Evolutionary conservation across 345 rosid genomes (phyloP).

Genomic region (Salix exigua): DNA sequence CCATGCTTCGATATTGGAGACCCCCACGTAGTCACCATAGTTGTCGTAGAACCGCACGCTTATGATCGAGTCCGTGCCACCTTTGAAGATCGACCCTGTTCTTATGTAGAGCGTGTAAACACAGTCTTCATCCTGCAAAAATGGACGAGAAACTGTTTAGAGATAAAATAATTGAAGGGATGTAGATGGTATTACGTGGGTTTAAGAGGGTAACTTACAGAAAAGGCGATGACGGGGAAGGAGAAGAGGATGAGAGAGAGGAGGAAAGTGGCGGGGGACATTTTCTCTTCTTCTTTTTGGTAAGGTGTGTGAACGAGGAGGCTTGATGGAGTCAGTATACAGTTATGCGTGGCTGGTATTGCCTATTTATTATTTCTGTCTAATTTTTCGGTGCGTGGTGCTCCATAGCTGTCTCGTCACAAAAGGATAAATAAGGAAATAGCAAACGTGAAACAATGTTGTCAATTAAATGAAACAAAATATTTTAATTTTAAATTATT

Average conservation of each 20-base stretch:
- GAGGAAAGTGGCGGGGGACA: constrained; percentile 2
- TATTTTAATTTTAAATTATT: no score
- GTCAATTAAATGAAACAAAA: no score
- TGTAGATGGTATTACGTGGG: not conserved
- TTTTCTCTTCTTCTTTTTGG: not conserved
- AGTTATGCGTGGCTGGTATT: not conserved
- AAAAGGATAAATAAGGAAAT: no score
- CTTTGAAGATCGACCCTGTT: constrained; percentile 77
- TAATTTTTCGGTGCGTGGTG: no score
- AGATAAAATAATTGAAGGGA: not conserved
- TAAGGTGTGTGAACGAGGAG: not conserved
- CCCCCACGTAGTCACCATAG: constrained; percentile 38
- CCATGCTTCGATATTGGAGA: constrained; percentile 58
- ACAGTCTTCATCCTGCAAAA: constrained; percentile 47
- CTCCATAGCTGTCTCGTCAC: no score
- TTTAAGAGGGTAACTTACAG: constrained; percentile 19
- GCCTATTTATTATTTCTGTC: no score
- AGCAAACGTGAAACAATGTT: no score
- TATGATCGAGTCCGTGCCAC: constrained; percentile 71
- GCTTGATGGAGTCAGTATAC: not conserved
- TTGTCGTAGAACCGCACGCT: constrained; percentile 47
- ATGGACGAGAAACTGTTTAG: not conserved
- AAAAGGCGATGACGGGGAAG: constrained; percentile 9
- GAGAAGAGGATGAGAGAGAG: constrained; percentile 17
- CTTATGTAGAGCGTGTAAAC: constrained; percentile 58